phyloP scores from a whole-genome alignment of 2,329 filamentous ascomycete genomes.

The Aspergillus aculeatinus region DNA sequence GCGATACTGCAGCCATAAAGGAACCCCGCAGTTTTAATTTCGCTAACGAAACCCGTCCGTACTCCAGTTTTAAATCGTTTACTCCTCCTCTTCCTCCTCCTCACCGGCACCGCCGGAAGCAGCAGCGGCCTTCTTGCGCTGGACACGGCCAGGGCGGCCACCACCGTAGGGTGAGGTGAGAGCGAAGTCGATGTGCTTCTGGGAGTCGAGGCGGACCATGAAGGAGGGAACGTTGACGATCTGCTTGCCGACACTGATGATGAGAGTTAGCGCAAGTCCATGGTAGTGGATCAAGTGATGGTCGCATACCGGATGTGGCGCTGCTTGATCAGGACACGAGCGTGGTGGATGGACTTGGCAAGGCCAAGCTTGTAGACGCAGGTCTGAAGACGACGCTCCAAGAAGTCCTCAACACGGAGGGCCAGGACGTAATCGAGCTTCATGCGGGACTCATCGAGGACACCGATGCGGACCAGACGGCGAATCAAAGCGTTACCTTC shows the following conservation, averaged over 20 bases:
- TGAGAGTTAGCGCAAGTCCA: not conserved
- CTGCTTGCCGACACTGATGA: slow-evolving; percentile 88
- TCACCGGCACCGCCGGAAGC: slow-evolving; percentile 66
- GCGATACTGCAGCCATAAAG: slow-evolving; percentile 41
- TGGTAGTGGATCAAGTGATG: not conserved
- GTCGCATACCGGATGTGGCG: slow-evolving; percentile 75
- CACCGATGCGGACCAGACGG: slow-evolving; percentile 98
- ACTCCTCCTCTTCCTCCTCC: slow-evolving; percentile 74
- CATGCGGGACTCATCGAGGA: slow-evolving; percentile 99
- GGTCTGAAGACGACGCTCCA: slow-evolving; percentile 99
- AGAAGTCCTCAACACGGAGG: slow-evolving; percentile 99
- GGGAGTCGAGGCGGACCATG: slow-evolving; percentile 98
- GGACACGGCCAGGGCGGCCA: slow-evolving; percentile 93
- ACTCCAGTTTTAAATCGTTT: slow-evolving; percentile 41
- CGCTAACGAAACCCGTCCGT: slow-evolving; percentile 40
- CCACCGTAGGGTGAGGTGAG: slow-evolving; percentile 97
- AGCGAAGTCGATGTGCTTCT: slow-evolving; percentile 99
- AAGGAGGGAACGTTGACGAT: slow-evolving; percentile 99
- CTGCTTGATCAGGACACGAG: slow-evolving; percentile 99
- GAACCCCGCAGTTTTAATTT: slow-evolving; percentile 34
- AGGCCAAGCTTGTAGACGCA: slow-evolving; percentile 99
- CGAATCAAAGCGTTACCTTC: slow-evolving; percentile 99
- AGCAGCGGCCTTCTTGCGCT: slow-evolving; percentile 99
- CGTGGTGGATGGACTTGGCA: slow-evolving; percentile 99
- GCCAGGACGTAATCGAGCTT: slow-evolving; percentile 99